Evolutionary conservation across 768 basidiomycete species (phyloP), one percentile per base, ranked within the genome.

Genomic region (Trichaptum fuscoviolaceum): DNA sequence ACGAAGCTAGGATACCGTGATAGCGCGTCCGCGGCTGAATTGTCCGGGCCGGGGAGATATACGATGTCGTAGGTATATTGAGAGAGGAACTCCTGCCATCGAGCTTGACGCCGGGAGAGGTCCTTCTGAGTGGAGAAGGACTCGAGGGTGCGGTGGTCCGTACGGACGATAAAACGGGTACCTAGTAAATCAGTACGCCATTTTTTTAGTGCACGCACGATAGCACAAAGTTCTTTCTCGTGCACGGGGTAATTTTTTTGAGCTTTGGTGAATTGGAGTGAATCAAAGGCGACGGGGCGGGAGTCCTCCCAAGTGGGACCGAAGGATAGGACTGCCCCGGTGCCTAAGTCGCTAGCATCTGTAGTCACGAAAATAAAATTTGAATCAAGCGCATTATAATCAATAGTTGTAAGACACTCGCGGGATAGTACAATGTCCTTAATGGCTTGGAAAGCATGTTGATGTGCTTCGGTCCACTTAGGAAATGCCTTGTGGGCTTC

Each of bases 21-120:
- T 7, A 85, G 69, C 0, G 80, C 76, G 70, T 85, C 81, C 0
- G 79, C 75, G 0, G 79, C 67, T 0, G 75, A 69, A 66, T 85
- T 83, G 4, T 77, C 73, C 76, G 64, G n/a, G n/a, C n/a, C n/a
- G n/a, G n/a, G n/a, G n/a, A n/a, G n/a, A n/a, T n/a, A n/a, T n/a
- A n/a, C n/a, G n/a, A n/a, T n/a, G n/a, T n/a, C n/a, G n/a, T n/a
- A n/a, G n/a, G n/a, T n/a, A n/a, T n/a, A n/a, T n/a, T n/a, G n/a
- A n/a, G n/a, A n/a, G n/a, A n/a, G n/a, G n/a, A n/a, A n/a, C n/a
- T n/a, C n/a, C n/a, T n/a, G n/a, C n/a, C n/a, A n/a, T n/a, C n/a
- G n/a, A n/a, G n/a, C n/a, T n/a, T n/a, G n/a, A n/a, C n/a, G n/a
- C n/a, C n/a, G n/a, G 0, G 75, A 80, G 0, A 83, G 67, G 25